Conservation (phyloP, 78 protist species). For the Bigelowiella natans region DNA sequence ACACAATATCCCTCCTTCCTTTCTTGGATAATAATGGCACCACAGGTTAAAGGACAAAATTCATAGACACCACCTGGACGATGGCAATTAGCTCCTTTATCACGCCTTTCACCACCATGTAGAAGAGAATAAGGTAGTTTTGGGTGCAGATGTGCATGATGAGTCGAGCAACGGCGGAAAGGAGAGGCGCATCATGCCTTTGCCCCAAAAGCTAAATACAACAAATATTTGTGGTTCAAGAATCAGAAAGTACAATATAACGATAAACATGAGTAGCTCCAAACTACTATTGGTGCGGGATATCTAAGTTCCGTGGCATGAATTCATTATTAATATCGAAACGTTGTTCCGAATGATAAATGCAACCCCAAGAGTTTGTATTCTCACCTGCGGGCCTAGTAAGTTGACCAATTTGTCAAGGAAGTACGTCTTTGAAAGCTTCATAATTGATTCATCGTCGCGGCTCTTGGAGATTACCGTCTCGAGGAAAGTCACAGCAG, state of each 20-base stretch:
- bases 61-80: background rate
- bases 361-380: no score
- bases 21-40: no score
- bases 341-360: no score
- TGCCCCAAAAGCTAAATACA: background rate
- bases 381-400: background rate
- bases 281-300: no score
- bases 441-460: background rate
- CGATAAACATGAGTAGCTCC: no score
- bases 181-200: background rate
- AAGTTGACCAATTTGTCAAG: background rate
- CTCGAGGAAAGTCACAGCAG: background rate
- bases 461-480: background rate
- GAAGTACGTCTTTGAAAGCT: background rate
- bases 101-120: background rate
- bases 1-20: no score
- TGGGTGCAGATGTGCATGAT: background rate
- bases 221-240: no score
- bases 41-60: no score
- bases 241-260: no score
- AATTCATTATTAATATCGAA: no score
- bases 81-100: background rate
- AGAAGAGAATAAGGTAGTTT: background rate
- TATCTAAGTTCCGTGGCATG: no score
- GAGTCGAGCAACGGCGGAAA: background rate